These are phyloP conservation scores for Ceratocystis papillata DNA, from an alignment of 2,329 filamentous ascomycete species.

Conservation along the genomic window DNA sequence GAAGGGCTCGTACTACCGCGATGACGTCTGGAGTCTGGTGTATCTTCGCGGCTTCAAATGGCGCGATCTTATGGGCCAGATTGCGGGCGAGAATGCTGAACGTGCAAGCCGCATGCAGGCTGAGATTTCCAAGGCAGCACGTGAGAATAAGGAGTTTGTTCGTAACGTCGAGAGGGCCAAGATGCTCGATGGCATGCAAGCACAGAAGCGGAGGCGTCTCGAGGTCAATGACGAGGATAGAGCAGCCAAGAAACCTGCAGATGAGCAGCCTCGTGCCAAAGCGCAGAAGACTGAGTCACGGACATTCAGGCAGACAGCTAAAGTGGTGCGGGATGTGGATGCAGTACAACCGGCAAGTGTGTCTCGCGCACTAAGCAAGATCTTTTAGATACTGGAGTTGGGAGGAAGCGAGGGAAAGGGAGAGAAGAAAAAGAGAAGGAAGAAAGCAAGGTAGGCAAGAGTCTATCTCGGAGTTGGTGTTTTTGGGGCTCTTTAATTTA, in stretches of 20 bases:
- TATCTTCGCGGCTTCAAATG: constrained; percentile 81
- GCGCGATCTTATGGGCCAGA: constrained; percentile 63
- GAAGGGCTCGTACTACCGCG: constrained; percentile 71
- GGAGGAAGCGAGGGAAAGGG: too few species aligned
- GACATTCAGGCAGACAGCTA: constrained; percentile 57
- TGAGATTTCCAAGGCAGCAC: constrained; percentile 63
- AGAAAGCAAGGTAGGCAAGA: constrained; percentile 5
- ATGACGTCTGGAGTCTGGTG: constrained; percentile 76
- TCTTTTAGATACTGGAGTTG: constrained; percentile 39
- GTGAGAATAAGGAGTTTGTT: constrained; percentile 73
- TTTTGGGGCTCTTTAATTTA: too few species aligned
- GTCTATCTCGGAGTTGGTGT: too few species aligned
- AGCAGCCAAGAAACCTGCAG: constrained; percentile 25
- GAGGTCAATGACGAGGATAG: constrained; percentile 29
- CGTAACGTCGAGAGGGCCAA: constrained; percentile 69
- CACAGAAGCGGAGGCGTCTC: constrained; percentile 40
- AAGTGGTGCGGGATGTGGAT: constrained; percentile 41
- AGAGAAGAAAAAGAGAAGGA: not conserved
- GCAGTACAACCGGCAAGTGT: constrained; percentile 43
- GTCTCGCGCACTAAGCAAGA: constrained; percentile 52
- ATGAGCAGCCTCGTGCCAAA: constrained; percentile 22
- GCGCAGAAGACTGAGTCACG: constrained; percentile 30
- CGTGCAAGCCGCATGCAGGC: constrained; percentile 62
- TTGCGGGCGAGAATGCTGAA: constrained; percentile 71
- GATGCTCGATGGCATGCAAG: constrained; percentile 64